phyloP scores from a whole-genome alignment of 306 rosid species.

The Quercus berberidifolia region DNA sequence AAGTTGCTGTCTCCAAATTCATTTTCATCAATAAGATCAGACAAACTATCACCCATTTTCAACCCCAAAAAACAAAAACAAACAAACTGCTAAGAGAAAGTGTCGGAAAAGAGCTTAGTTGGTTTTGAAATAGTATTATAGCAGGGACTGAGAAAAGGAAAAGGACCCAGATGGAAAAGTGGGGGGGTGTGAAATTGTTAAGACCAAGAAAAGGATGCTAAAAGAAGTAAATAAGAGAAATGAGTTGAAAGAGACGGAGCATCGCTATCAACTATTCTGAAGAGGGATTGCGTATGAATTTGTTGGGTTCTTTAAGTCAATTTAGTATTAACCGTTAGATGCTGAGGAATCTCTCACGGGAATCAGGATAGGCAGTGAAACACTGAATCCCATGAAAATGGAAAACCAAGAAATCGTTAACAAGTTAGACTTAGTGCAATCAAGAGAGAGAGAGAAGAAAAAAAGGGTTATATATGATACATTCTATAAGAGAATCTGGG shows the following conservation, averaged over 20 bases:
- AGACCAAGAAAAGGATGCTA: constrained; percentile 11
- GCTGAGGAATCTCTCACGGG: constrained; percentile 18
- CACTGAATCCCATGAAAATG: constrained; percentile 22
- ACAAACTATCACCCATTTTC: constrained; percentile 36
- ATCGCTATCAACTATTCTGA: constrained; percentile 37
- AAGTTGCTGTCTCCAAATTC: constrained; percentile 29
- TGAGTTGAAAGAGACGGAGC: constrained; percentile 56
- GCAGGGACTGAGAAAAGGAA: background rate
- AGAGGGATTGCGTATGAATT: background rate
- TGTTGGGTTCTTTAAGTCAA: too few relatives aligned
- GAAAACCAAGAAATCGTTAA: constrained; percentile 3
- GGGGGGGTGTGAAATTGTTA: constrained; percentile 3
- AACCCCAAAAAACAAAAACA: background rate
- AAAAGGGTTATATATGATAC: constrained; percentile 2
- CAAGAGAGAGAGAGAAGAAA: constrained; percentile 9
- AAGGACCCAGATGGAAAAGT: constrained; percentile 12
- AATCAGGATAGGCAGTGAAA: background rate
- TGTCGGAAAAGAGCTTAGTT: background rate
- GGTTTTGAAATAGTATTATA: background rate
- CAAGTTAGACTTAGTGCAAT: constrained; percentile 1
- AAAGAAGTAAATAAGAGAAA: constrained; percentile 28
- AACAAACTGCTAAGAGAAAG: background rate
- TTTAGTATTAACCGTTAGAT: constrained; percentile 22
- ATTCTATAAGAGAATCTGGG: too few relatives aligned
- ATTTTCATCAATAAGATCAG: constrained; percentile 43